These are phyloP conservation scores for Lactuca sativa DNA, from an alignment of 129 eudicot species.

Conservation along the genomic window DNA sequence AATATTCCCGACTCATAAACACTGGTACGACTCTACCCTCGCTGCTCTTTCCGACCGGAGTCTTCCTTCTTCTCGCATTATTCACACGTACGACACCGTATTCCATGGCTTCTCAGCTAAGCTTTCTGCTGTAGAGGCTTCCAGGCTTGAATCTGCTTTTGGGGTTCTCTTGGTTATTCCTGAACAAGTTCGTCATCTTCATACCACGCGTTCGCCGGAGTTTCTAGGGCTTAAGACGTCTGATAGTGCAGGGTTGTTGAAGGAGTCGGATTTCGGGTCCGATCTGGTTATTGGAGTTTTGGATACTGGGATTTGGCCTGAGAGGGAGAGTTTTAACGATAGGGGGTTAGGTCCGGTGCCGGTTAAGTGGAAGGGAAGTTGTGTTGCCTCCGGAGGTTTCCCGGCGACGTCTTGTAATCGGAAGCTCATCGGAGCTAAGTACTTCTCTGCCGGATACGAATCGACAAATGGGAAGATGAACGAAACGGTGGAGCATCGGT, in stretches of 20 bases:
- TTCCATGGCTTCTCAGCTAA: conserved; percentile 86
- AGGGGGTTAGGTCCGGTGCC: conserved; percentile 65
- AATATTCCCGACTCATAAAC: conserved; percentile 67
- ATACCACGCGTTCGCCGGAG: conserved; percentile 86
- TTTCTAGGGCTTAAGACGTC: conserved; percentile 69
- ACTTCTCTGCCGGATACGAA: conserved; percentile 67
- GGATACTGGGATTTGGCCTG: conserved; percentile 96
- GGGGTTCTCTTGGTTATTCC: conserved; percentile 65
- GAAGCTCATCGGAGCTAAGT: conserved; percentile 77
- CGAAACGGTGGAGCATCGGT: conserved; percentile 62
- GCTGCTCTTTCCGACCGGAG: conserved; percentile 19
- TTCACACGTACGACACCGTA: conserved; percentile 73
- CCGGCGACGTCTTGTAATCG: conserved; percentile 58
- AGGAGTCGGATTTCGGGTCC: conserved; percentile 86
- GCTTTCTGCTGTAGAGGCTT: conserved; percentile 50
- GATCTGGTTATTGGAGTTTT: conserved; percentile 86
- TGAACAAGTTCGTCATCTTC: conserved; percentile 68
- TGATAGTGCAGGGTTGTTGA: conserved; percentile 51
- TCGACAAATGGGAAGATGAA: conserved; percentile 78
- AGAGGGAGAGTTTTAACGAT: conserved; percentile 75
- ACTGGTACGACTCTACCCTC: conserved; percentile 81
- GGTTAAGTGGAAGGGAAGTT: conserved; percentile 67
- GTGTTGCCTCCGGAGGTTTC: conserved; percentile 43
- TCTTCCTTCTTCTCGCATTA: conserved; percentile 19
- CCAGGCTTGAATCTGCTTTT: conserved; percentile 36